Conservation (phyloP, 2,329 filamentous ascomycete species). For the Aspergillus felis region DNA sequence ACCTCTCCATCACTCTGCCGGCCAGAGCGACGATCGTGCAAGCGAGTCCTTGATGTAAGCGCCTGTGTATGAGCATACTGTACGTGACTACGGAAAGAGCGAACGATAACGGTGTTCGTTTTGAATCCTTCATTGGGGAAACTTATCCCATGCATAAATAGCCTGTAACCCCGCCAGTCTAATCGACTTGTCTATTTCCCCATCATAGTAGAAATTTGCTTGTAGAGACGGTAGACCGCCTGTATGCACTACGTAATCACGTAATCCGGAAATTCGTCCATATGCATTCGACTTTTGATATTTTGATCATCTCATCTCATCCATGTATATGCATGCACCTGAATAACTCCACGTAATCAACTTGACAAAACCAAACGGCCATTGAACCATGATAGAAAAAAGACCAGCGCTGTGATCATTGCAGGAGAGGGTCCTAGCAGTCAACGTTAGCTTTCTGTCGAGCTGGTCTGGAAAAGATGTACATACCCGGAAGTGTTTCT, state of each 20-base stretch:
- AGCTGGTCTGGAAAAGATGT: not conserved
- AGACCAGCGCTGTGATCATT: slow-evolving; percentile 33
- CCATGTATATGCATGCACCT: not conserved
- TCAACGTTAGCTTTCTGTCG: slow-evolving; percentile 13
- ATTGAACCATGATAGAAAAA: not conserved
- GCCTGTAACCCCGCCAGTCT: not conserved
- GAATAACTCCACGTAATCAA: not conserved
- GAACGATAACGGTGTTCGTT: not conserved
- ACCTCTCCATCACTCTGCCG: slow-evolving; percentile 11
- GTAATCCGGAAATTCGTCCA: not conserved
- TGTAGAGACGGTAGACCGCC: not conserved
- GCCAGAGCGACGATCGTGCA: slow-evolving; percentile 9
- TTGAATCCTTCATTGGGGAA: not conserved
- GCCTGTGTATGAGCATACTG: not conserved
- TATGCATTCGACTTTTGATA: not conserved
- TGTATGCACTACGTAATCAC: not conserved
- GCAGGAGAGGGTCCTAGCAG: slow-evolving; percentile 49
- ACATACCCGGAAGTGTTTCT: slow-evolving; percentile 67
- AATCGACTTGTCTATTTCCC: not conserved
- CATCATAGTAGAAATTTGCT: not conserved
- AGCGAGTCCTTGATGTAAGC: not conserved
- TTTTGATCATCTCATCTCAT: not conserved
- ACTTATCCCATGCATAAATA: not conserved
- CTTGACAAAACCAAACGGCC: not conserved
- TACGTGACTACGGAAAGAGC: not conserved